These are phyloP conservation scores for Syzygium grande DNA, from an alignment of 345 rosid species.

Conservation along the genomic window DNA sequence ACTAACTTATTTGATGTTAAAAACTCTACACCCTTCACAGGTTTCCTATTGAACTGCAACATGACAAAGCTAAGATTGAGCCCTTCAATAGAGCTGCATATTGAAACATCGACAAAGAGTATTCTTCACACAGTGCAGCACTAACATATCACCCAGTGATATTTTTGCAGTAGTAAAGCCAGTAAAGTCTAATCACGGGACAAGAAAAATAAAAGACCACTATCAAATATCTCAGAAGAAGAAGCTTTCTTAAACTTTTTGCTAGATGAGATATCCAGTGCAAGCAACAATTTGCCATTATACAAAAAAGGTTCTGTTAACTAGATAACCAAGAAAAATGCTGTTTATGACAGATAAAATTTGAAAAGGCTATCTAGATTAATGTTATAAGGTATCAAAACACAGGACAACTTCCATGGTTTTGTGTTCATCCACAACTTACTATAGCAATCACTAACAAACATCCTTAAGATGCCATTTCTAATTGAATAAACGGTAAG, in stretches of 20 bases:
- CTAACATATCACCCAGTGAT: not conserved
- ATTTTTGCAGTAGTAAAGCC: not conserved
- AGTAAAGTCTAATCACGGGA: not conserved
- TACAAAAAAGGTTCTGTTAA: not conserved
- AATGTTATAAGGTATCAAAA: not conserved
- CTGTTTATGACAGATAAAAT: not conserved
- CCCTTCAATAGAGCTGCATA: not conserved
- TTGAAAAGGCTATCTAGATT: not conserved
- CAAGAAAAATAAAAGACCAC: not conserved
- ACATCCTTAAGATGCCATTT: not conserved
- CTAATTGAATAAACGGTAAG: not conserved
- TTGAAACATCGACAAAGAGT: not conserved
- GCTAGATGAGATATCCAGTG: not conserved
- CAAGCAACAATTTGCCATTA: not conserved
- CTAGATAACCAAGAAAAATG: not conserved
- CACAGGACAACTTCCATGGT: not conserved
- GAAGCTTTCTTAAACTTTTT: not conserved
- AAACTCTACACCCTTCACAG: conserved; percentile 70
- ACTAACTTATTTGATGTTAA: conserved; percentile 72
- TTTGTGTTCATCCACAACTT: not conserved
- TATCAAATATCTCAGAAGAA: not conserved
- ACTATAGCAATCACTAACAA: not conserved
- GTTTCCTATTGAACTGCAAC: conserved; percentile 87
- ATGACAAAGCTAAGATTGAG: conserved; percentile 11
- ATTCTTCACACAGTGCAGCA: not conserved